Evolutionary conservation across 371 early-diverging fungal genomes (phyloP), one percentile per base, ranked within the genome.

Genomic region (Polyrhizophydium stewartii): DNA sequence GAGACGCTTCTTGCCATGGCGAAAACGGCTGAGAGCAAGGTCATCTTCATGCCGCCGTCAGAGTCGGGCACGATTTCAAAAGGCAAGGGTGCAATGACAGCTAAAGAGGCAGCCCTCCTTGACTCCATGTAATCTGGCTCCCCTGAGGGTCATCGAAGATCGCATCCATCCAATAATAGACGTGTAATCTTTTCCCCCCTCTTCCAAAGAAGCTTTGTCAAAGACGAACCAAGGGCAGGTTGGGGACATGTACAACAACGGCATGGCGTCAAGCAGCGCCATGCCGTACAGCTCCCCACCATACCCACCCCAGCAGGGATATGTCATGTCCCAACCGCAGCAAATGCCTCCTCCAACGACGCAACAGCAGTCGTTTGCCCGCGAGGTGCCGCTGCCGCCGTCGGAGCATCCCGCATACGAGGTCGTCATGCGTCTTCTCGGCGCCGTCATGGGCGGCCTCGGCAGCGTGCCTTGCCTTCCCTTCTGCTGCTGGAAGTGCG

Each of bases 1-100:
- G 95, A 95, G 47, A 93, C 94, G 19, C 76, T 95, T 71, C 70
- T 76, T 0, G 51, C 71, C 30, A 88, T 94, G 86, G 78, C 90
- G 10, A 85, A 83, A 56, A 66, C 68, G 47, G 68, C 78, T 24
- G 83, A 83, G 10, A 82, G 86, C 21, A 88, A 88, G 65, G 82
- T 87, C 28, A 82, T 89, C 55, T 89, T 86, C 62, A 77, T 89
- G 77, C 88, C 89, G 1, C 40, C 66, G 30, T 7, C 30, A 16
- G 53, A 43, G 16, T 16, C 17, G n/a, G 43, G 43, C 16, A n/a
- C 16, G 16, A 43, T 43, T 43, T 16, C 43, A 17, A 43, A 17
- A n/a, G 43, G 17, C 16, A 16, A 16, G 17, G 17, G n/a, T 17
- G n/a, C 43, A 17, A 43, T 43, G 43, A 43, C 43, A 43, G 43